These are phyloP conservation scores for Gracilaria domingensis DNA, from an alignment of 23 red algal genomes.

Conservation along the genomic window DNA sequence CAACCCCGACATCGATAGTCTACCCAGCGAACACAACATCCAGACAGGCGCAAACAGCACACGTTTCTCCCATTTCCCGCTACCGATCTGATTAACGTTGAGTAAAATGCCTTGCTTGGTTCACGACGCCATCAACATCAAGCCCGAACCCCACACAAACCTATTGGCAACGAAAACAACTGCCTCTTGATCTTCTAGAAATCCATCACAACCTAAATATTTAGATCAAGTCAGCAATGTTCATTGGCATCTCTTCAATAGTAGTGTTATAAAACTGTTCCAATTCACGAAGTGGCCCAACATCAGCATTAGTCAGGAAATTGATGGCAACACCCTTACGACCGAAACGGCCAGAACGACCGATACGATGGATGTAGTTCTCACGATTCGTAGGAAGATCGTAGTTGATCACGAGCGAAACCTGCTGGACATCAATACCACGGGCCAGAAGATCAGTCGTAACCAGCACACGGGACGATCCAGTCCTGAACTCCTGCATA, in stretches of 20 bases:
- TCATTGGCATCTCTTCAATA: conserved; percentile 98
- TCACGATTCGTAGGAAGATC: conserved; percentile 99
- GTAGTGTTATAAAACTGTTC: conserved; percentile 96
- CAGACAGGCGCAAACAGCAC: neutral
- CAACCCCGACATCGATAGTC: neutral
- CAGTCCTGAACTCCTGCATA: conserved; percentile 96
- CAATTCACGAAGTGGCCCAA: conserved; percentile 84
- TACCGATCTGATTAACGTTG: neutral
- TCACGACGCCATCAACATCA: neutral
- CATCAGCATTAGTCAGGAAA: conserved; percentile 92
- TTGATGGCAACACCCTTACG: conserved; percentile 99
- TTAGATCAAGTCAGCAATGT: conserved; percentile 96
- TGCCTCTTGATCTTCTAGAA: neutral
- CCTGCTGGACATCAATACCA: conserved; percentile 99
- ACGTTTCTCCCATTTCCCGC: neutral
- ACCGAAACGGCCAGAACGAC: conserved; percentile 98
- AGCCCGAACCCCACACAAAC: neutral
- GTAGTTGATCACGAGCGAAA: conserved; percentile 99
- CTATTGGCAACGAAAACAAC: conserved; percentile 45
- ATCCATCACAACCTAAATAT: neutral
- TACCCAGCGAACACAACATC: neutral
- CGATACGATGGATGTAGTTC: conserved; percentile 99
- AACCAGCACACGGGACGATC: conserved; percentile 92
- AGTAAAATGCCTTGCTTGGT: neutral
- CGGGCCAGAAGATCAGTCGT: conserved; percentile 98